Evolutionary conservation across 495 filamentous ascomycete genomes (phyloP).

Genomic region (Physcia stellaris): DNA sequence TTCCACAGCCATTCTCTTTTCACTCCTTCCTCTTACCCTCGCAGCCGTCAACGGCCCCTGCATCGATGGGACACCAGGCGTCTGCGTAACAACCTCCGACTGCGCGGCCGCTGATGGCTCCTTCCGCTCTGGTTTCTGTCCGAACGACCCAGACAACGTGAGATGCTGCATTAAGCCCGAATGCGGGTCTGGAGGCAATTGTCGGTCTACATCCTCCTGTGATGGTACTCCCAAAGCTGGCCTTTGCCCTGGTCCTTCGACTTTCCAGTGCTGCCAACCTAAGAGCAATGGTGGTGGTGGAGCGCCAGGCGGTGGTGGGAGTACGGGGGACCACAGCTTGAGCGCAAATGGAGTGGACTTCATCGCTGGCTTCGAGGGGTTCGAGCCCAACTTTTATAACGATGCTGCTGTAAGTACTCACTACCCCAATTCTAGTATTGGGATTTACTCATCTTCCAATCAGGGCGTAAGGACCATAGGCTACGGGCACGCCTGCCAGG

Average conservation of each 20-base stretch:
- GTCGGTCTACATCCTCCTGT: slow-evolving; percentile 3
- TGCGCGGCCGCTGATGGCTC: slow-evolving; percentile 1
- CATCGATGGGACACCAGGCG: slow-evolving; percentile 2
- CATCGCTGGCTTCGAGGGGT: slow-evolving; percentile 14
- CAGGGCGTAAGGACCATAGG: slow-evolving; percentile 6
- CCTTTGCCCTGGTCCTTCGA: slow-evolving; percentile 3
- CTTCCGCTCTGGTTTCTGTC: slow-evolving; percentile 4
- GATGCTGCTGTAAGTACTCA: slow-evolving; percentile 7
- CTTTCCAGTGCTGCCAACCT: slow-evolving; percentile 6
- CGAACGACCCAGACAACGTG: slow-evolving; percentile 1
- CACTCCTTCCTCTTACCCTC: slow-evolving; percentile 1
- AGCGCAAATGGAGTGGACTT: slow-evolving; percentile 7
- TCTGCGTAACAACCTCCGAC: slow-evolving; percentile 3
- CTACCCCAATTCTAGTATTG: slow-evolving; percentile 7
- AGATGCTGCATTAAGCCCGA: slow-evolving; percentile 8
- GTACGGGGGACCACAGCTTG: neutral
- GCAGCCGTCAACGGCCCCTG: slow-evolving; percentile 7
- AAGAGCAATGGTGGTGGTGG: neutral
- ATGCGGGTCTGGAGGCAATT: slow-evolving; percentile 5
- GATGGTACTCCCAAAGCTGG: slow-evolving; percentile 1
- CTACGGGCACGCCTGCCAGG: slow-evolving; percentile 17
- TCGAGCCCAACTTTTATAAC: slow-evolving; percentile 11
- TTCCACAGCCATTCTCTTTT: too few relatives aligned
- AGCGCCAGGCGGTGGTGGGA: neutral
- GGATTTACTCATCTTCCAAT: neutral